Conservation (phyloP, 2,329 filamentous ascomycete species). For the Arthrobotrys sphaeroides region DNA sequence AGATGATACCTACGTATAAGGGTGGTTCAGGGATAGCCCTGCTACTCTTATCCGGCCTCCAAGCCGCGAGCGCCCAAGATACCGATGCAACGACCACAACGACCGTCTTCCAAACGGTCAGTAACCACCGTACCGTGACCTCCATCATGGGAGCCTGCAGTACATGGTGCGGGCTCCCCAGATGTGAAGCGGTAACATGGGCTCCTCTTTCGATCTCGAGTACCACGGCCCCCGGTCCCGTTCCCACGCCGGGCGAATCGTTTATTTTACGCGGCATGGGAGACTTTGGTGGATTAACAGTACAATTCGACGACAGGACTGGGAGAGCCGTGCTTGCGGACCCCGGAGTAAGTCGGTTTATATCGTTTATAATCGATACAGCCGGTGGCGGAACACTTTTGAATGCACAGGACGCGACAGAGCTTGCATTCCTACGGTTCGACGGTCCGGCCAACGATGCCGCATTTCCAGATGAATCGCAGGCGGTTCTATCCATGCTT, state of each 20-base stretch:
- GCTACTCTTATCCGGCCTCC: too few relatives aligned
- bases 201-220: background rate
- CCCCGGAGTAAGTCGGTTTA: background rate
- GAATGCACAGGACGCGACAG: background rate
- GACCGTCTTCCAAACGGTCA: background rate
- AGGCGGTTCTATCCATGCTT: background rate
- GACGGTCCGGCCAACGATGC: background rate
- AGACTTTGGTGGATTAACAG: background rate
- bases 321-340: background rate
- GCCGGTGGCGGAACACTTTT: background rate
- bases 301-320: background rate
- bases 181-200: background rate
- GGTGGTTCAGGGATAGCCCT: too few relatives aligned
- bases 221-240: too few relatives aligned
- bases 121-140: background rate
- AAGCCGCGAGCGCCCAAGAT: background rate
- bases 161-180: background rate
- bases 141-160: background rate
- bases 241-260: background rate
- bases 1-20: too few relatives aligned
- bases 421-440: background rate
- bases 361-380: background rate
- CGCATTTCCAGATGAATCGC: background rate
- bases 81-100: background rate
- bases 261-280: background rate